phyloP scores from a whole-genome alignment of 2,329 filamentous ascomycete species.

The Trichoderma sp. region DNA sequence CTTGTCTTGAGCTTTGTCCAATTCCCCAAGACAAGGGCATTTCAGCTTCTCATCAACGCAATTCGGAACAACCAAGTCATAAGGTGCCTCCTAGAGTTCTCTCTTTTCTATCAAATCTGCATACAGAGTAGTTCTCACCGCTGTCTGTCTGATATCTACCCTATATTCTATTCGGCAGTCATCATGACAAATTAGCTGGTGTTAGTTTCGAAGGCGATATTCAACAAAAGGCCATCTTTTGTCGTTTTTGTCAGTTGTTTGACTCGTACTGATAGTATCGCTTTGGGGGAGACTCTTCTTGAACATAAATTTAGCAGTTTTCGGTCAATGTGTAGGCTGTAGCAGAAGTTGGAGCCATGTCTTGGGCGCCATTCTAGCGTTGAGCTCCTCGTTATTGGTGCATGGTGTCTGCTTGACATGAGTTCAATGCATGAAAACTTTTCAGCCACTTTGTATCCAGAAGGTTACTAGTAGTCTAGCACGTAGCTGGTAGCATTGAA shows the following conservation, averaged over 20 bases:
- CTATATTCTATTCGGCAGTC: neutral
- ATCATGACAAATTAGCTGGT: neutral
- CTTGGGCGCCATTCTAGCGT: neutral
- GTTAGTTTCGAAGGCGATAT: neutral
- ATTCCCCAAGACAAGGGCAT: neutral
- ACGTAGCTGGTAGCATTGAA: neutral
- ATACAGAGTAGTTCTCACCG: neutral
- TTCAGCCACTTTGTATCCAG: neutral
- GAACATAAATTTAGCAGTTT: neutral
- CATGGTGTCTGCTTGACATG: neutral
- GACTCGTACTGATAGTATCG: neutral
- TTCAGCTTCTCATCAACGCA: neutral
- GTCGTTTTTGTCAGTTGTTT: neutral
- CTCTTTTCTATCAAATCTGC: neutral
- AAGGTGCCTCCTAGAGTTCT: neutral
- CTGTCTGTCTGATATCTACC: neutral
- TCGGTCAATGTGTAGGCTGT: neutral
- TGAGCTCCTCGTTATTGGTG: neutral
- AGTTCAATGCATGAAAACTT: neutral
- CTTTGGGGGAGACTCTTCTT: neutral
- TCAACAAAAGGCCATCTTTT: neutral
- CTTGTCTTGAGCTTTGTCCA: neutral
- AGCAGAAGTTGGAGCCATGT: neutral
- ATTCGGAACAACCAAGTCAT: neutral
- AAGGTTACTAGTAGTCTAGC: neutral